Evolutionary conservation across 371 early-diverging fungal genomes (phyloP), one percentile per base, ranked within the genome.

Genomic region (Zychaea mexicana): DNA sequence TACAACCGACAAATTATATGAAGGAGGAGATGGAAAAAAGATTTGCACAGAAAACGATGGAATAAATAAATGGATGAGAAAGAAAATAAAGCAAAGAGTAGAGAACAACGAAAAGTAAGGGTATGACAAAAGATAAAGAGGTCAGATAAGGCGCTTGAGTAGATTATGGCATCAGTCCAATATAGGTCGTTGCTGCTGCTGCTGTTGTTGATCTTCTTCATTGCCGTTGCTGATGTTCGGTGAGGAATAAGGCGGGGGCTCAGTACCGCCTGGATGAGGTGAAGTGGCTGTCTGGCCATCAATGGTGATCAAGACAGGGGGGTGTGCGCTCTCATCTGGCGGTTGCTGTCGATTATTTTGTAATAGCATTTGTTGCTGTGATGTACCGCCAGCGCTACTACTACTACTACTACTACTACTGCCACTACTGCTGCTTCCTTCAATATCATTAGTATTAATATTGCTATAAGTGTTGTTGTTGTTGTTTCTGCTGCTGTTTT

Each of bases 241-340:
- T 36, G 58, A 64, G 21, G 58, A 21, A 38, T 64, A 64, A 15
- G 64, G 64, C 1, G 64, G 64, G 8, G 64, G 64, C 19, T 52
- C 57, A 27, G 21, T 13, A 4, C 42, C 42, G 4, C 33, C 26
- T 26, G 54, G 12, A n/a, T 39, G 32, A 32, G 21, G 12, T 12
- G 33, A 30, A 9, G 52, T 24, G 0, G 52, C 15, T 7, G 49
- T 9, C n/a, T 30, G 52, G 13, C 38, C 52, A 24, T 61, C 61
- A 13, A 64, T 64, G 9, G 57, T 53, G 52, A 64, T 64, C 47
- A 64, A n/a, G 8, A 64, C 42, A 17, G 57, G 57, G 22, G 19
- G 19, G 19, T 49, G 49, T 49, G 22, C 24, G n/a, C 42, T 15
- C 17, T 15, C 42, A 42, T 54, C 55, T 15, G 12, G 55, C 13